Evolutionary conservation across 768 basidiomycete genomes (phyloP).

Genomic region (Hortiboletus campestris): DNA sequence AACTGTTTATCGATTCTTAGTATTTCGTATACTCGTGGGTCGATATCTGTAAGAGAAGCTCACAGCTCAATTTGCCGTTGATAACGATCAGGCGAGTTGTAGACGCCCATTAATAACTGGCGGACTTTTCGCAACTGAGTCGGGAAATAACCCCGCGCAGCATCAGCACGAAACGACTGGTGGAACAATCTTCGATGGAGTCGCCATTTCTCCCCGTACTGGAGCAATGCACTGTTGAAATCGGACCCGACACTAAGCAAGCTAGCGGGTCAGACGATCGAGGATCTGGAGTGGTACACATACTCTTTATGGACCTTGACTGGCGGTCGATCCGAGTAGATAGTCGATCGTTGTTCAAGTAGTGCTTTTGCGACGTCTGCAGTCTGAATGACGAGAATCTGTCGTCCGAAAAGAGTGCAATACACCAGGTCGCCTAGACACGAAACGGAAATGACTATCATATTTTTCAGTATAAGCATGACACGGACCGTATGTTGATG

Average conservation of each 20-base stretch:
- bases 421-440: slow-evolving; percentile 32
- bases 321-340: slow-evolving; percentile 40
- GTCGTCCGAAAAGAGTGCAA: slow-evolving; percentile 31
- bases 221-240: slow-evolving; percentile 32
- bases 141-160: slow-evolving; percentile 24
- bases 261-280: not conserved
- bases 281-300: not conserved
- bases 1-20: slow-evolving; percentile 19
- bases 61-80: slow-evolving; percentile 32
- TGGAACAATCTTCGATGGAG: slow-evolving; percentile 34
- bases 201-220: slow-evolving; percentile 31
- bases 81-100: slow-evolving; percentile 25
- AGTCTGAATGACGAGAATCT: slow-evolving; percentile 35
- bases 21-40: not conserved
- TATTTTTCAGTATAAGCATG: not conserved
- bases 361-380: slow-evolving; percentile 32
- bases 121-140: slow-evolving; percentile 29
- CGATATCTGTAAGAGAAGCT: slow-evolving; percentile 9
- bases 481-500: slow-evolving; percentile 22
- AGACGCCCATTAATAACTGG: slow-evolving; percentile 21
- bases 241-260: slow-evolving; percentile 26
- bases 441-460: not conserved
- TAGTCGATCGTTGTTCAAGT: slow-evolving; percentile 35
- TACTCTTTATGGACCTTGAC: slow-evolving; percentile 28
- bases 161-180: slow-evolving; percentile 31